Evolutionary conservation across 2,329 filamentous ascomycete genomes (phyloP).

Genomic region (Rasamsonia emersonii): DNA sequence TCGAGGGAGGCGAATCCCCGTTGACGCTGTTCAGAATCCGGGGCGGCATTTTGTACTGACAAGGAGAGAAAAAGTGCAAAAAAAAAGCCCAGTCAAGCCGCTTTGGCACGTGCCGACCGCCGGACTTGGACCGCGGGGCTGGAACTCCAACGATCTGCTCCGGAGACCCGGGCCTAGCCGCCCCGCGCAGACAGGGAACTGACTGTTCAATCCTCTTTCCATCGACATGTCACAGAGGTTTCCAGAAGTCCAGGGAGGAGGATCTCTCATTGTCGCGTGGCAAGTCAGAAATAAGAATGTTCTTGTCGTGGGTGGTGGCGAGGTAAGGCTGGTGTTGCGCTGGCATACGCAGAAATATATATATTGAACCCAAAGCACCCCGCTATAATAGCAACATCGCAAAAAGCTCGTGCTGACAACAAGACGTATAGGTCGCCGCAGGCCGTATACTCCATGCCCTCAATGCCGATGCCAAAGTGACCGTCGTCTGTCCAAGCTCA

Average conservation of each 20-base stretch:
- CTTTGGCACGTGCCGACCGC: too few relatives aligned
- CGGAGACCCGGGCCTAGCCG: conserved; percentile 8
- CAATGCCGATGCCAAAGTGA: conserved; percentile 87
- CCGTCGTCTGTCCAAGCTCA: conserved; percentile 67
- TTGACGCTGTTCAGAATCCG: neutral
- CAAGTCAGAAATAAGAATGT: conserved; percentile 84
- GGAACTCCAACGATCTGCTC: too few relatives aligned
- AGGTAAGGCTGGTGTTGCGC: conserved; percentile 49
- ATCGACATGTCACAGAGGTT: conserved; percentile 48
- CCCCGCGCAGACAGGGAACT: neutral
- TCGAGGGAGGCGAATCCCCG: neutral
- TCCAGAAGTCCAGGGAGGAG: conserved; percentile 77
- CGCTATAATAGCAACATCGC: too few relatives aligned
- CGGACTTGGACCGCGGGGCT: too few relatives aligned
- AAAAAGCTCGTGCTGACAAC: conserved; percentile 2
- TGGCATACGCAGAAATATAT: conserved; percentile 1
- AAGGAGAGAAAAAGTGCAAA: too few relatives aligned
- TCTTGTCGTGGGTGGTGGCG: conserved; percentile 88
- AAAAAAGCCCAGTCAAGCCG: too few relatives aligned
- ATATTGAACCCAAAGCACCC: too few relatives aligned
- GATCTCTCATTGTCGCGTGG: conserved; percentile 91
- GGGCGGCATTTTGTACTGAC: too few relatives aligned
- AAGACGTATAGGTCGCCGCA: conserved; percentile 66
- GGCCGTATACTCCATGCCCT: conserved; percentile 89
- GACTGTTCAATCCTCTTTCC: neutral